Evolutionary conservation across 208 protist genomes (phyloP).

Genomic region (Leishmania major): DNA sequence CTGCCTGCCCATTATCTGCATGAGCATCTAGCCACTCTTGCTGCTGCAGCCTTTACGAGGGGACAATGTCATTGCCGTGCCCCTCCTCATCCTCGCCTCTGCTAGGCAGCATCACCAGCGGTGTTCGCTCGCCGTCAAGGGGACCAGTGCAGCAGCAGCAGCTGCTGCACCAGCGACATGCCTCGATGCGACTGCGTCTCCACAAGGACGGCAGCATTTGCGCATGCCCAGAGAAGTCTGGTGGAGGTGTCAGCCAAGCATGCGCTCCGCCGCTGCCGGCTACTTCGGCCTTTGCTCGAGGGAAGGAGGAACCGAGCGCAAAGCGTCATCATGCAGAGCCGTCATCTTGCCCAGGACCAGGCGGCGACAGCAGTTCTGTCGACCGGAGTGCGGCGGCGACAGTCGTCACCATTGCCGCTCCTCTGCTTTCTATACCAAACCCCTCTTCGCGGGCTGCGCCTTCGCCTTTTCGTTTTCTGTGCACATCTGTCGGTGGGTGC

Average conservation of each 20-base stretch:
- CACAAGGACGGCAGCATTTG: neutral
- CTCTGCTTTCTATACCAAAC: neutral
- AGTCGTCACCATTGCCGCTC: too few species aligned
- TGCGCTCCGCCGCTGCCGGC: neutral
- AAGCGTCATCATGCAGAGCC: constrained; percentile 9
- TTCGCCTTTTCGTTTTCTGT: neutral
- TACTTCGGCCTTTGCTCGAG: neutral
- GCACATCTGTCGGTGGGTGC: neutral
- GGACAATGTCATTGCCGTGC: neutral
- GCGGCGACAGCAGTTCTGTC: neutral
- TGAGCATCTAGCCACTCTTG: neutral
- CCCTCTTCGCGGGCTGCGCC: neutral
- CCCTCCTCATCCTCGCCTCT: neutral
- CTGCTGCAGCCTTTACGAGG: neutral
- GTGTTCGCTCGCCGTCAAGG: neutral
- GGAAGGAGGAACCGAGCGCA: neutral
- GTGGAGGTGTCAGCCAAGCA: too few species aligned
- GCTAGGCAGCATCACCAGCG: neutral
- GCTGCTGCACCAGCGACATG: neutral
- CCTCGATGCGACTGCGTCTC: neutral
- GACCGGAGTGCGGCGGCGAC: neutral
- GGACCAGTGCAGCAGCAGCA: neutral
- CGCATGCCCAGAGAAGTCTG: neutral
- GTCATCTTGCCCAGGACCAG: neutral
- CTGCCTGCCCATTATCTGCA: neutral